Evolutionary conservation across 495 filamentous ascomycete genomes (phyloP), one percentile per base, ranked within the genome.

Genomic region (Aspergillus ellipticus): DNA sequence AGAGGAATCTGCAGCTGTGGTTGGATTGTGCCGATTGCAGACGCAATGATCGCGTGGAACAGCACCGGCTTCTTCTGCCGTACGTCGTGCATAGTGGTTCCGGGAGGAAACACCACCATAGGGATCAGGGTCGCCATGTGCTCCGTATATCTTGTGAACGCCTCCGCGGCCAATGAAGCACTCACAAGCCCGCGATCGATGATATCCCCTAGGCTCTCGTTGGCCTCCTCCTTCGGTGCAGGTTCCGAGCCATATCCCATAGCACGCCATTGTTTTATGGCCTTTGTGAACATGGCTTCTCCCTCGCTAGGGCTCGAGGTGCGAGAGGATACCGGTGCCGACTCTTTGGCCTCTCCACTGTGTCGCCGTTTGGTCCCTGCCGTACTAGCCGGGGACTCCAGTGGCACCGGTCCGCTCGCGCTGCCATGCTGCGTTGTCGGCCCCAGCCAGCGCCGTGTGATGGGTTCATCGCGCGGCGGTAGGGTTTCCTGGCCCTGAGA

Each of bases 21-120:
- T 59, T 81, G 72, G 55, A 85, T 82, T 4, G 78, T 75, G 3
- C 83, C 84, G 31, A 89, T 83, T 0, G 87, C 82, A 4, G 82
- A 84, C 20, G 79, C 78, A 49, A 96, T 76, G 42, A 97, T 86
- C 15, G 92, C 78, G 11, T 96, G 81, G 60, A 96, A 96, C 1
- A 97, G 73, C 2, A 85, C 80, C 1, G 93, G 92, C 65, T 86
- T 92, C 7, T 79, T 78, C 52, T 76, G 80, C 20, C 91, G 84
- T 17, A 96, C 63, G 33, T 89, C 81, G 13, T 73, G 75, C 39
- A 85, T 86, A 0, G 81, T 88, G 5, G 82, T 89, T 1, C 75
- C 81, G 0, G 80, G 66, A 2, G 86, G 77, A 56, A 97, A 89
- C 6, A 92, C 82, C 15, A 97, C 89, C 7, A 85, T 82, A 0